phyloP scores from a whole-genome alignment of 768 basidiomycete species.

The Austroboletus eburneus region DNA sequence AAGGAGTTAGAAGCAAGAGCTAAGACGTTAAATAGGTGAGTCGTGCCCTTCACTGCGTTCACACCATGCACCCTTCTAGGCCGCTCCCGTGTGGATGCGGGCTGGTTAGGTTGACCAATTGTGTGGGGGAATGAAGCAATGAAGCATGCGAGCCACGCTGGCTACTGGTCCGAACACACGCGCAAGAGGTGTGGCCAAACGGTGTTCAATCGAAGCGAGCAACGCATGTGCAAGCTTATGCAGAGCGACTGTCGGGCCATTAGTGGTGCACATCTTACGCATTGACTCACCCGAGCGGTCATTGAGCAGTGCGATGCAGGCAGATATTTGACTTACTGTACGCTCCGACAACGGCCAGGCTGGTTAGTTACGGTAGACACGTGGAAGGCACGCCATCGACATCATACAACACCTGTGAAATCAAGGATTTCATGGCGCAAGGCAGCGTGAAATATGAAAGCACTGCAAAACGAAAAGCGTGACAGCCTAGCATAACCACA shows the following conservation, averaged over 20 bases:
- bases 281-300: slow-evolving; percentile 12
- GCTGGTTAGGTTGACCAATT: slow-evolving; percentile 26
- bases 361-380: slow-evolving; percentile 13
- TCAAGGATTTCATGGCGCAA: slow-evolving; percentile 23
- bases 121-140: slow-evolving; percentile 16
- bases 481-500: slow-evolving; percentile 26
- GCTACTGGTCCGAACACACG: slow-evolving; percentile 24
- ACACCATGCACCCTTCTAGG: slow-evolving; percentile 37
- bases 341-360: background rate
- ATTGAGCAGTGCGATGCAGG: slow-evolving; percentile 11
- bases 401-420: slow-evolving; percentile 15
- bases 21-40: slow-evolving; percentile 28
- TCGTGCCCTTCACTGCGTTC: slow-evolving; percentile 41
- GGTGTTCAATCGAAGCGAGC: slow-evolving; percentile 15
- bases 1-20: slow-evolving; percentile 36
- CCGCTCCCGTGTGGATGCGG: slow-evolving; percentile 27
- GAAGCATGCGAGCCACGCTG: slow-evolving; percentile 26
- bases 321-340: slow-evolving; percentile 3
- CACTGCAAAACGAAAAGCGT: slow-evolving; percentile 30
- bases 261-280: slow-evolving; percentile 11
- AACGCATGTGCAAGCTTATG: slow-evolving; percentile 3
- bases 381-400: slow-evolving; percentile 27
- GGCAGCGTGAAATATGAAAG: slow-evolving; percentile 30
- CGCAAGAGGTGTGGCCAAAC: slow-evolving; percentile 22
- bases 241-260: slow-evolving; percentile 7